Evolutionary conservation across 2,329 filamentous ascomycete genomes (phyloP).

Genomic region (Plenodomus lindquistii): DNA sequence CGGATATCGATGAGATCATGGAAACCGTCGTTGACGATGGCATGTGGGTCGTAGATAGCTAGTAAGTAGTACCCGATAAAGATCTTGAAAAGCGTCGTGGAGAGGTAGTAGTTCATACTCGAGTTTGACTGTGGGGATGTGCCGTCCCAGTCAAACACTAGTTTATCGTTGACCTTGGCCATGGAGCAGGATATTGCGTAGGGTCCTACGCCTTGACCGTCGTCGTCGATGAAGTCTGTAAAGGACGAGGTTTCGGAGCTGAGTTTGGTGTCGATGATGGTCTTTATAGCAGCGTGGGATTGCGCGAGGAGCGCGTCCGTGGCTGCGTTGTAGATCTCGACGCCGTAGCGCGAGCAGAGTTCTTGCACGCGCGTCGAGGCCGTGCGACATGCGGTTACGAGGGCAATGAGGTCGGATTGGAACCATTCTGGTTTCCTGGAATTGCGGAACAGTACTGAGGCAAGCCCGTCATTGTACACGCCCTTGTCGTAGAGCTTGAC

Average conservation of each 20-base stretch:
- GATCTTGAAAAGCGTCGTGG: conserved; percentile 57
- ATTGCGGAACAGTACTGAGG: conserved; percentile 54
- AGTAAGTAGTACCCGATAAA: conserved; percentile 56
- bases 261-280: conserved; percentile 53
- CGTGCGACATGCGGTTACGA: conserved; percentile 53
- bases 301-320: conserved; percentile 51
- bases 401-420: conserved; percentile 52
- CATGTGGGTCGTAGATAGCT: conserved; percentile 54
- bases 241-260: conserved; percentile 49
- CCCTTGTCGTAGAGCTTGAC: conserved; percentile 54
- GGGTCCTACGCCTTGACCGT: conserved; percentile 51
- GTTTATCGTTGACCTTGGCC: conserved; percentile 49
- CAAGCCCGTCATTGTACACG: conserved; percentile 49
- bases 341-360: conserved; percentile 51
- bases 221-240: conserved; percentile 56
- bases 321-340: conserved; percentile 51
- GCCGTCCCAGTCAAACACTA: conserved; percentile 55
- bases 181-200: conserved; percentile 55
- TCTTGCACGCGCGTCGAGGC: conserved; percentile 52
- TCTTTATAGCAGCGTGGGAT: conserved; percentile 50
- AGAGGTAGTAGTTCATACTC: conserved; percentile 56
- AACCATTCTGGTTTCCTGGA: conserved; percentile 56
- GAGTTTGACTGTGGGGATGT: conserved; percentile 53
- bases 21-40: conserved; percentile 57
- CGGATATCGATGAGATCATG: conserved; percentile 55